phyloP scores from a whole-genome alignment of 345 rosid genomes.

The Pugionium cornutum region DNA sequence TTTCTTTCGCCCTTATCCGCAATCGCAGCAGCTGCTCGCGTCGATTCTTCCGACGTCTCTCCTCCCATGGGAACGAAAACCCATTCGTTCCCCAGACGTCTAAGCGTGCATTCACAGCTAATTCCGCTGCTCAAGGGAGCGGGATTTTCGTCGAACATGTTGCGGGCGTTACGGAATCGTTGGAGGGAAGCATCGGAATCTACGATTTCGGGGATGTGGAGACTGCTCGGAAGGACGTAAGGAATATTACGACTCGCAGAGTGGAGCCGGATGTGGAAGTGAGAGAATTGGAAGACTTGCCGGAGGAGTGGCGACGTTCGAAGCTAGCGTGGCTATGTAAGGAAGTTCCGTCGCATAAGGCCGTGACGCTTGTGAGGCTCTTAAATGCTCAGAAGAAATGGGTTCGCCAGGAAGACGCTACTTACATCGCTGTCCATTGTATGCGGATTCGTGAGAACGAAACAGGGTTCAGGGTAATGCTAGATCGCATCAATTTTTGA shows the following conservation, averaged over 20 bases:
- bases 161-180: constrained; percentile 22
- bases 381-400: constrained; percentile 84
- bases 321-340: constrained; percentile 93
- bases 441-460: constrained; percentile 83
- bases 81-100: background rate
- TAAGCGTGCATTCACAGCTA: background rate
- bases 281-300: constrained; percentile 66
- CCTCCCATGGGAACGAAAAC: constrained; percentile 7
- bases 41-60: constrained; percentile 24
- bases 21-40: constrained; percentile 22
- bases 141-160: constrained; percentile 57
- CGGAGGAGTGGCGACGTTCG: constrained; percentile 85
- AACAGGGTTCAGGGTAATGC: constrained; percentile 56
- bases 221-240: constrained; percentile 44
- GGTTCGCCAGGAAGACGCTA: constrained; percentile 83
- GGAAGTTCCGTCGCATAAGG: constrained; percentile 71
- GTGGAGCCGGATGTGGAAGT: constrained; percentile 54
- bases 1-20: constrained; percentile 33
- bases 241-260: constrained; percentile 44
- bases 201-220: constrained; percentile 37
- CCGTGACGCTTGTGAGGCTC: constrained; percentile 64
- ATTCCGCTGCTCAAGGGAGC: constrained; percentile 27
- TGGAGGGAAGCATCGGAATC: constrained; percentile 22
- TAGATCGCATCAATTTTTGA: background rate
- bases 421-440: constrained; percentile 69